phyloP scores from a whole-genome alignment of 2,329 filamentous ascomycete species.

The Blastomyces percursus region DNA sequence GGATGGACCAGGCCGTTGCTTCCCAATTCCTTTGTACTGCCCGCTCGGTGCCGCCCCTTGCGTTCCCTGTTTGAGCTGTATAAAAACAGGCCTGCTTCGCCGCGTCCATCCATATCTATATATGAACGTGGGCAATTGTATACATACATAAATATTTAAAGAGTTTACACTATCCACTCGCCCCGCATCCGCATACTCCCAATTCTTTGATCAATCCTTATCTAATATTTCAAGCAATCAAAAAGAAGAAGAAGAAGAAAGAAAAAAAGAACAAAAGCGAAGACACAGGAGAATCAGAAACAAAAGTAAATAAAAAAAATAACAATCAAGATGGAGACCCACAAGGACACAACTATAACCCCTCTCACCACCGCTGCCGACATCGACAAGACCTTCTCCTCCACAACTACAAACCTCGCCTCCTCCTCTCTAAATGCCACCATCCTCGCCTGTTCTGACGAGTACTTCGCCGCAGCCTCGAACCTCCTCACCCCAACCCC shows the following conservation, averaged over 20 bases:
- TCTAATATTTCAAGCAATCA: not conserved
- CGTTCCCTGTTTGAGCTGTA: not conserved
- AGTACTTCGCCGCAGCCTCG: conserved; percentile 50
- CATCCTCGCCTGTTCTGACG: conserved; percentile 47
- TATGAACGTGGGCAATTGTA: not conserved
- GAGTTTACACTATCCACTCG: not conserved
- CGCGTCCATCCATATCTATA: not conserved
- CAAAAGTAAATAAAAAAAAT: not conserved
- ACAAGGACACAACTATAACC: conserved; percentile 20
- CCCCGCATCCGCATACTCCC: not conserved
- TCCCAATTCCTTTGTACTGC: not conserved
- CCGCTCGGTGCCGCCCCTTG: not conserved
- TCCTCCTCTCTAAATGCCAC: conserved; percentile 40
- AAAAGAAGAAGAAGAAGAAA: not conserved
- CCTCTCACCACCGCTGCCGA: conserved; percentile 34
- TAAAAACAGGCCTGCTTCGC: not conserved
- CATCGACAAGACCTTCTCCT: conserved; percentile 43
- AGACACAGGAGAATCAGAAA: not conserved
- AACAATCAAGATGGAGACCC: conserved; percentile 9
- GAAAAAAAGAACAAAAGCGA: not conserved
- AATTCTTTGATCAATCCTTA: not conserved
- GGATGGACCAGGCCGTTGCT: not conserved
- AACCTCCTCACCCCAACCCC: conserved; percentile 49
- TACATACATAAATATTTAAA: not conserved
- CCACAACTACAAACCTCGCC: conserved; percentile 37